Evolutionary conservation across 2,329 filamentous ascomycete genomes (phyloP).

Genomic region (Botryotinia narcissicola): DNA sequence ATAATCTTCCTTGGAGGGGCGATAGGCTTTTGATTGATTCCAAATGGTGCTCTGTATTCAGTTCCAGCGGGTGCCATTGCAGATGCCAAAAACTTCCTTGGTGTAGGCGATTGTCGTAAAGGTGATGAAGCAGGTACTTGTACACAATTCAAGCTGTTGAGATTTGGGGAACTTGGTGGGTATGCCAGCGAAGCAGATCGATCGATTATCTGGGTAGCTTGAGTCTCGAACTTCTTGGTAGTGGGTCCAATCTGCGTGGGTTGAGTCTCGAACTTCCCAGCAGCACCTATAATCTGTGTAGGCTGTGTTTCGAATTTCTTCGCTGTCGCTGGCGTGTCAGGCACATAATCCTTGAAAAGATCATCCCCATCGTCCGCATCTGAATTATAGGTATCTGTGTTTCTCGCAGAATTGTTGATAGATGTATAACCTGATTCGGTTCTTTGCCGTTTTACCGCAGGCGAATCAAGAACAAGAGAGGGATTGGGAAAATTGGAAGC

Average conservation of each 20-base stretch:
- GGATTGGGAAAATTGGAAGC: conserved; percentile 24
- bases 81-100: conserved; percentile 47
- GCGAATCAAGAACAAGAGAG: conserved; percentile 29
- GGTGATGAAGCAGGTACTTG: conserved; percentile 93
- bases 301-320: conserved; percentile 41
- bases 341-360: conserved; percentile 45
- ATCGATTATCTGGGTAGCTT: conserved; percentile 42
- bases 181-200: conserved; percentile 33
- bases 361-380: conserved; percentile 48
- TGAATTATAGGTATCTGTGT: conserved; percentile 38
- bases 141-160: conserved; percentile 45
- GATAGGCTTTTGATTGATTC: conserved; percentile 42
- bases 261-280: conserved; percentile 42
- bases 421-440: conserved; percentile 36
- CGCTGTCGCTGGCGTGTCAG: conserved; percentile 34
- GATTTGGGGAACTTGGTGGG: conserved; percentile 29
- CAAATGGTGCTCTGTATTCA: conserved; percentile 55
- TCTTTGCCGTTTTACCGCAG: conserved; percentile 38
- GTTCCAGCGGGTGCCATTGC: conserved; percentile 77
- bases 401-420: conserved; percentile 30
- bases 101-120: conserved; percentile 28
- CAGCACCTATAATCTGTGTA: conserved; percentile 8
- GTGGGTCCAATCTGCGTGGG: conserved; percentile 24
- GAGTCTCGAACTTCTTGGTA: conserved; percentile 38
- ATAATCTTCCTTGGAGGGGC: conserved; percentile 42